phyloP scores from a whole-genome alignment of 345 rosid genomes.

The Ceriops decandra region DNA sequence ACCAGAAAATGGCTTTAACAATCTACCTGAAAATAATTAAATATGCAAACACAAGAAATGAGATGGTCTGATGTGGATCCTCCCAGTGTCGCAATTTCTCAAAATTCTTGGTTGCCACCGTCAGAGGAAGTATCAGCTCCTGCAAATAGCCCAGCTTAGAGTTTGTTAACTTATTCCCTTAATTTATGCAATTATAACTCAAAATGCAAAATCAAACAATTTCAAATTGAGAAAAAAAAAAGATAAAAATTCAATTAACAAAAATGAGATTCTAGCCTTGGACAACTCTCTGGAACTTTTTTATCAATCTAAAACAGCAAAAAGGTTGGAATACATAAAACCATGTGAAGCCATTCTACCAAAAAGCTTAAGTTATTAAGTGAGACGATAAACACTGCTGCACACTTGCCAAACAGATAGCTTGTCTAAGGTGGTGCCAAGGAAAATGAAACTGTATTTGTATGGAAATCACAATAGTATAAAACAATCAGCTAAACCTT shows the following conservation, averaged over 20 bases:
- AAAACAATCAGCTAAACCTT: constrained; percentile 45
- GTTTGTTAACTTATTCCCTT: neutral
- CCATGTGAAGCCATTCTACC: neutral
- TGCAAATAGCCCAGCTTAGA: constrained; percentile 23
- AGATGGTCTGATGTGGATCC: constrained; percentile 74
- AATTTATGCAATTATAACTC: neutral
- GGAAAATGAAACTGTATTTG: too few species aligned
- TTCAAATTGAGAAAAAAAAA: too few species aligned
- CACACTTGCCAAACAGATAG: neutral
- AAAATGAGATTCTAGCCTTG: neutral
- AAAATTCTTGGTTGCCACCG: constrained; percentile 50
- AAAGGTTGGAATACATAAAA: neutral
- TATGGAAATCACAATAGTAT: neutral
- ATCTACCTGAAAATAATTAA: constrained; percentile 72
- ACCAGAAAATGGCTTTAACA: too few species aligned
- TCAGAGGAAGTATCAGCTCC: constrained; percentile 86
- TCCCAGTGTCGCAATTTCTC: constrained; percentile 84
- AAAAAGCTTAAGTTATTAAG: too few species aligned
- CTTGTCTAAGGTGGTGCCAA: neutral
- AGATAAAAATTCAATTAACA: neutral
- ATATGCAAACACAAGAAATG: constrained; percentile 67
- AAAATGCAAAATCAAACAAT: too few species aligned
- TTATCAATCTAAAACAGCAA: neutral
- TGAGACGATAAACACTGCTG: neutral
- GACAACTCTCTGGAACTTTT: neutral